Base-by-base conservation (phyloP, 2,329 filamentous ascomycete species). In the Didymella sp. region DNA sequence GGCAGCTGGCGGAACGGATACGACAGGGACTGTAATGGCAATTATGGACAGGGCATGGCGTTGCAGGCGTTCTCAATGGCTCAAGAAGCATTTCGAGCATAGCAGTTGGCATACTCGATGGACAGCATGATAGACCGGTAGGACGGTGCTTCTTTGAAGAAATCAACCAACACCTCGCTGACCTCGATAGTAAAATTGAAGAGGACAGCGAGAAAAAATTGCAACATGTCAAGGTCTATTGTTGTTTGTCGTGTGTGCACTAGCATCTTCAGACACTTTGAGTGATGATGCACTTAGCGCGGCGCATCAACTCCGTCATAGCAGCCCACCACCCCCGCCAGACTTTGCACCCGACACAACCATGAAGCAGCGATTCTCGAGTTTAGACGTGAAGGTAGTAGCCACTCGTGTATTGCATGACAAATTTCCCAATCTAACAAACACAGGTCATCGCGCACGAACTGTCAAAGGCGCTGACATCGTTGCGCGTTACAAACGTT, bases 371-470 rank as follows among this genome's bases (percentile, higher is more conserved):
- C 81, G 89, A 66, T 91, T 91, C 75, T 91, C 89, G 12, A 91
- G 89, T n/a, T 76, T 92, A 55, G 89, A 92, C 73, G 88, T 92
- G 69, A 89, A 89, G 80, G 87, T 87, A 7, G 6, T 19, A n/a
- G 9, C n/a, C 9, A 21, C 4, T 8, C 13, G 4, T 19, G n/a
- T n/a, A 6, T 1, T 24, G n/a, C 31, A n/a, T 2, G 11, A 8
- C 56, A 15, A 1, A 1, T 1, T 22, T 19, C 13, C 2, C 19
- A 24, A 3, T 2, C 38, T 41, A n/a, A 41, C 19, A 25, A 37
- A 41, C 40, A 59, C 71, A 96, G 91, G 92, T 96, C 77, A 96
- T 98, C 73, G 90, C 92, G 54, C 91, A 96, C 75, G 95, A 99
- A 84, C 89, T 99, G 61, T 89, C 92, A 58, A 81, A 85, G 61